Conservation (phyloP, 495 filamentous ascomycete species). For the Penicillium macrosclerotiorum region DNA sequence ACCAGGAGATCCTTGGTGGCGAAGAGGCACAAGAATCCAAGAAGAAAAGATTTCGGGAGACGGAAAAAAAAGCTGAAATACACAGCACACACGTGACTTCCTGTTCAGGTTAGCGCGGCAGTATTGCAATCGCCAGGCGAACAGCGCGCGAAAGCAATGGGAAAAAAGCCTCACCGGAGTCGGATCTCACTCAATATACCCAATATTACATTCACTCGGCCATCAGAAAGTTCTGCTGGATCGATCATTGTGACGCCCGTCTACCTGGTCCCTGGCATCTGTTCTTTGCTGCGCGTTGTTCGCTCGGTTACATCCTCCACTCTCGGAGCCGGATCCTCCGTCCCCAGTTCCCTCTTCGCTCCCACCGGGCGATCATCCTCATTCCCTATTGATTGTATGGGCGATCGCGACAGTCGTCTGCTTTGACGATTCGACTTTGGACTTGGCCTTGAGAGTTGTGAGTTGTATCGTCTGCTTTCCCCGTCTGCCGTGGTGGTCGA, state of each 20-base stretch:
- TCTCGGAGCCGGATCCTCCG: constrained; percentile 32
- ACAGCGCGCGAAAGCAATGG: constrained; percentile 1
- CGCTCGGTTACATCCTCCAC: constrained; percentile 33
- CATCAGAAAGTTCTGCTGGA: background rate
- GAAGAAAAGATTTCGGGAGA: constrained; percentile 13
- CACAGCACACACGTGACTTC: constrained; percentile 25
- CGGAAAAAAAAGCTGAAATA: constrained; percentile 31
- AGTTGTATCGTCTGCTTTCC: constrained; percentile 15
- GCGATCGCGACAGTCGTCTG: constrained; percentile 32
- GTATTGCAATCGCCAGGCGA: constrained; percentile 13
- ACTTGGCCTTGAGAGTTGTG: constrained; percentile 10
- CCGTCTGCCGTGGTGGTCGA: background rate
- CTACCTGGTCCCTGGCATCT: background rate
- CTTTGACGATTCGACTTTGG: constrained; percentile 8
- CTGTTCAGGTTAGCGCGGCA: constrained; percentile 27
- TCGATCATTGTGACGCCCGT: background rate
- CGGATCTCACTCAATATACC: too few relatives aligned
- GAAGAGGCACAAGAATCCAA: constrained; percentile 17
- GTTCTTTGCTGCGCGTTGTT: constrained; percentile 11
- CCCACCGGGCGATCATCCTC: constrained; percentile 34
- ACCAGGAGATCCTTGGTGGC: background rate
- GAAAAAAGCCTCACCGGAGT: too few relatives aligned
- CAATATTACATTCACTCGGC: too few relatives aligned
- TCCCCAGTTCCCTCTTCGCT: constrained; percentile 32
- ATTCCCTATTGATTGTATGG: constrained; percentile 20